Evolutionary conservation across 805 yeast species (phyloP), one percentile per base, ranked within the genome.

Genomic region (Kodamaea fukazawae): DNA sequence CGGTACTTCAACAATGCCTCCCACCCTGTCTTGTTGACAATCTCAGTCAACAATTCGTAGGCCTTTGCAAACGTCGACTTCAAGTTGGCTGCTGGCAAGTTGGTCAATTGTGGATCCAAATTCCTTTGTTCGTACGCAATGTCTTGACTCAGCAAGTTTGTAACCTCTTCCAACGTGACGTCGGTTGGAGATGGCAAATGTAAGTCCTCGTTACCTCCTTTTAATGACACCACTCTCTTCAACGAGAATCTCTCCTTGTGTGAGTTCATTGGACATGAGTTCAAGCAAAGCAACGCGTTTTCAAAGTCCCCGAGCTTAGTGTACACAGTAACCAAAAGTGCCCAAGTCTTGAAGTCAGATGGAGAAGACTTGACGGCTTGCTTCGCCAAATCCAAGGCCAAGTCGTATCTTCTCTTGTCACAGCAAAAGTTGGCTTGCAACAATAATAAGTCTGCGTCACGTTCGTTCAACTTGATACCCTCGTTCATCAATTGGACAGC

Each of bases 251-350:
- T 76, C 50, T 85, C 93, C 54, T 79, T 81, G 52, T 80, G 78
- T 8, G 84, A 76, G 39, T 81, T 81, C 88, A 86, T 83, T 16
- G 95, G 95, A 53, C 90, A 83, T 11, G 91, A 80, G 52, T 86
- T 86, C 48, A 86, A 67, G 1, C 89, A 77, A 41, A 84, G 61
- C 38, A 86, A 66, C 1, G 93, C 86, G 49, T 82, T 76, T 55
- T 84, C 90, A 55, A 78, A 77, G 58, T 83, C 82, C 18, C 79
- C 79, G 37, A 77, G 55, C 32, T 73, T 72, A 29, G 84, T 76
- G 57, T 85, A 84, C 1, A 78, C 75, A 49, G 73, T 72, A 7
- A 84, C 85, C 42, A 86, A 60, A 42, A 76, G 61, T 3, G 82
- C 73, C 95, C 95, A 86, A 2, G 88, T 77, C 48, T 70, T 75